phyloP scores from a whole-genome alignment of 177 flowering plant species.

The Vitis hybrid region DNA sequence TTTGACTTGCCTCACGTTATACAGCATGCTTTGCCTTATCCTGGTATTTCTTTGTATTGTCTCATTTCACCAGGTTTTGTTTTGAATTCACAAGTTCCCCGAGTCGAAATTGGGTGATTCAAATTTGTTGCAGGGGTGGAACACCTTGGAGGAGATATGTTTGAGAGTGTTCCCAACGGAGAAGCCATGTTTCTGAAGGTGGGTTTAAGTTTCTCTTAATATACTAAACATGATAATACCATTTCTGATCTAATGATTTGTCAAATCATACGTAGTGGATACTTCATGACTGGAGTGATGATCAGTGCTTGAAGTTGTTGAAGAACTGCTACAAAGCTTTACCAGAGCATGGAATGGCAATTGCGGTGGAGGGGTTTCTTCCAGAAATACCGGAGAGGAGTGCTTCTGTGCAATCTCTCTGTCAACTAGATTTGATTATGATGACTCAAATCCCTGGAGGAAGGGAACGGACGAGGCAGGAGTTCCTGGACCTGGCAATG shows the following conservation, averaged over 20 bases:
- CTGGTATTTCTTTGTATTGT: constrained; percentile 15
- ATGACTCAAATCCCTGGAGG: constrained; percentile 26
- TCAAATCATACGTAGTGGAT: too few relatives aligned
- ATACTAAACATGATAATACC: too few relatives aligned
- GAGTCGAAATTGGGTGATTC: neutral
- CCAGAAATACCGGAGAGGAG: constrained; percentile 12
- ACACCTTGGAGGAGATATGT: constrained; percentile 30
- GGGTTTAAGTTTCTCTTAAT: neutral
- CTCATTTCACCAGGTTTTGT: neutral
- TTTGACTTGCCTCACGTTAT: constrained; percentile 41
- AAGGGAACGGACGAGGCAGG: constrained; percentile 24
- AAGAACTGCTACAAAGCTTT: too few relatives aligned
- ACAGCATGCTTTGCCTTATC: constrained; percentile 23
- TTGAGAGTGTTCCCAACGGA: constrained; percentile 28
- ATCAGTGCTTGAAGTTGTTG: too few relatives aligned
- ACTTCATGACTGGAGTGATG: too few relatives aligned
- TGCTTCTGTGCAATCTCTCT: neutral
- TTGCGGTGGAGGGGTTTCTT: constrained; percentile 14
- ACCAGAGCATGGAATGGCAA: too few relatives aligned
- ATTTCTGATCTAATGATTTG: too few relatives aligned
- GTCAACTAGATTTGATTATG: constrained; percentile 10
- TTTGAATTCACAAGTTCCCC: too few relatives aligned
- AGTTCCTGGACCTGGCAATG: constrained; percentile 15
- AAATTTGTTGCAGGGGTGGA: constrained; percentile 17
- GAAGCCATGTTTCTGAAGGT: constrained; percentile 36